These are phyloP conservation scores for Yamadazyma diddensiae DNA, from an alignment of 1,139 yeast species.

Conservation along the genomic window DNA sequence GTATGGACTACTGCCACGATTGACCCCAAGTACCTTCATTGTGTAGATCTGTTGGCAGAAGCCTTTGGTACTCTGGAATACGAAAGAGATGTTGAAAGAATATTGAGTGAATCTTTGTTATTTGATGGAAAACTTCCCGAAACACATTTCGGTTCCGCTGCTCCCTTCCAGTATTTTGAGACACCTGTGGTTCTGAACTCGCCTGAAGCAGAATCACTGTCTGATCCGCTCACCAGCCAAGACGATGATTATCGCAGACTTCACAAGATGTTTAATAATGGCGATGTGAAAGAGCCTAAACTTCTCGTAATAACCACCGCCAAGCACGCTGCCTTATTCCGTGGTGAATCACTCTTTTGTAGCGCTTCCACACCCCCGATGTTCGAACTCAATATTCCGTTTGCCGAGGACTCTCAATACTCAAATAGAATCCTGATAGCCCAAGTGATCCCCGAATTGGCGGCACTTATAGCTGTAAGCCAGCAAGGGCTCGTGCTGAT, in stretches of 20 bases:
- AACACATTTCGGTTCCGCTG: constrained; percentile 43
- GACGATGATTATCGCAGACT: constrained; percentile 40
- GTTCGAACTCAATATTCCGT: constrained; percentile 35
- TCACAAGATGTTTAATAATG: constrained; percentile 16
- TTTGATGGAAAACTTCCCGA: constrained; percentile 19
- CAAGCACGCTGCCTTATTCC: constrained; percentile 43
- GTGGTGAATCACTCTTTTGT: constrained; percentile 49
- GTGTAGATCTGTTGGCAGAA: constrained; percentile 45
- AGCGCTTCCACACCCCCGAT: constrained; percentile 45
- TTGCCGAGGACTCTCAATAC: constrained; percentile 35
- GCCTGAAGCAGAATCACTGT: constrained; percentile 5
- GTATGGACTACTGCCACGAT: constrained; percentile 57
- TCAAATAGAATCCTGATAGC: constrained; percentile 55
- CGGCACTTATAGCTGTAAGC: constrained; percentile 51
- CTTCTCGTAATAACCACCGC: constrained; percentile 47
- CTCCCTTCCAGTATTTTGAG: constrained; percentile 40
- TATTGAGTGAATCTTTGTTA: constrained; percentile 18
- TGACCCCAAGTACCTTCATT: constrained; percentile 38
- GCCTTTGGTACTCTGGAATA: constrained; percentile 46
- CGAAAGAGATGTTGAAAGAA: constrained; percentile 26
- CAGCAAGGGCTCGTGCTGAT: constrained; percentile 61
- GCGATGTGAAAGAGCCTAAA: not conserved
- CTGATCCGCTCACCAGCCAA: constrained; percentile 18
- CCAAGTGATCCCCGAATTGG: constrained; percentile 50
- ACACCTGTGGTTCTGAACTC: constrained; percentile 22